phyloP scores from a whole-genome alignment of 805 yeast genomes.

The Wickerhamomyces xylosicus region DNA sequence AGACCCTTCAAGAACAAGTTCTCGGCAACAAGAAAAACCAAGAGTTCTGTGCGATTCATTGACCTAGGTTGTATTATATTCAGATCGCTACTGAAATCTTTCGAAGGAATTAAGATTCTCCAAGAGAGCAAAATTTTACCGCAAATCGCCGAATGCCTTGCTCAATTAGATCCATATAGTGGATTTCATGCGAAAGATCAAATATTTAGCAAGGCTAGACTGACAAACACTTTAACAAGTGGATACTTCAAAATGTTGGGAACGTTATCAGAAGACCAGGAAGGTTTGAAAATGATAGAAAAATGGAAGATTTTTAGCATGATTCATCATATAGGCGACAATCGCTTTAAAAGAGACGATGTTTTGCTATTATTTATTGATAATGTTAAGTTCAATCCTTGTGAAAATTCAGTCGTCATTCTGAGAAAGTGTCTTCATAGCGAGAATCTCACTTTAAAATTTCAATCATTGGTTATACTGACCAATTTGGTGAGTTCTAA shows the following conservation, averaged over 20 bases:
- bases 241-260: constrained; percentile 82
- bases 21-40: constrained; percentile 39
- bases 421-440: constrained; percentile 55
- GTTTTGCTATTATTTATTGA: constrained; percentile 47
- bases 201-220: constrained; percentile 48
- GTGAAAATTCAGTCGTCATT: constrained; percentile 59
- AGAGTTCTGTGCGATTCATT: constrained; percentile 45
- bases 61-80: constrained; percentile 70
- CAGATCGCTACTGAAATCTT: constrained; percentile 47
- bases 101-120: constrained; percentile 59
- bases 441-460: constrained; percentile 39
- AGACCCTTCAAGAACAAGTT: constrained; percentile 88
- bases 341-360: constrained; percentile 42
- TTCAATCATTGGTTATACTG: constrained; percentile 47
- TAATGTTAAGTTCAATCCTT: constrained; percentile 47
- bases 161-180: constrained; percentile 73
- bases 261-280: constrained; percentile 43
- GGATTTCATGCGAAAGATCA: constrained; percentile 70
- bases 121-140: constrained; percentile 70
- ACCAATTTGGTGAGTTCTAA: constrained; percentile 25
- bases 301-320: constrained; percentile 82
- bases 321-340: constrained; percentile 58
- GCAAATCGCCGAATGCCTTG: constrained; percentile 82
- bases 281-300: constrained; percentile 62
- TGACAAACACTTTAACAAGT: constrained; percentile 53